These are phyloP conservation scores for Spiraea crenata DNA, from an alignment of 331 rosid species.

Conservation along the genomic window DNA sequence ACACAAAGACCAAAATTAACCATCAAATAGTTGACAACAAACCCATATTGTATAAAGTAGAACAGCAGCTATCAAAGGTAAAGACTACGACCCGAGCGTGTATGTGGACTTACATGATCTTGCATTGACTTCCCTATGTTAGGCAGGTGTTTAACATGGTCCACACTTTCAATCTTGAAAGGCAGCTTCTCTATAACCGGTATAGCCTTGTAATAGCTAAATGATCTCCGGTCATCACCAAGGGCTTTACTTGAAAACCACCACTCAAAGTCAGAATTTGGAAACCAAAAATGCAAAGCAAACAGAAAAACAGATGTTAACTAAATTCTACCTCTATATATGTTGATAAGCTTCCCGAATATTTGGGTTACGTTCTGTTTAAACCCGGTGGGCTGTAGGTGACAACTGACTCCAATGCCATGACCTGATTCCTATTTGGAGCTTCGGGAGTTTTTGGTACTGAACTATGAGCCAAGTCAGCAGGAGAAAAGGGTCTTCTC, in stretches of 20 bases:
- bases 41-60: too few relatives aligned
- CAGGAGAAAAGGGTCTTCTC: constrained; percentile 4
- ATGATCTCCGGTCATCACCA: constrained; percentile 93
- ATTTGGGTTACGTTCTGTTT: constrained; percentile 73
- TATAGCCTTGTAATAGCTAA: constrained; percentile 67
- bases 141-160: constrained; percentile 66
- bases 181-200: too few relatives aligned
- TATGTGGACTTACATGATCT: constrained; percentile 54
- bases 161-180: too few relatives aligned
- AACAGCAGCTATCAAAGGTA: too few relatives aligned
- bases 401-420: constrained; percentile 45
- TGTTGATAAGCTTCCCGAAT: constrained; percentile 80
- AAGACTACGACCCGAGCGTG: too few relatives aligned
- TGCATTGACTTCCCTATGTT: constrained; percentile 83
- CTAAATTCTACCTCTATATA: constrained; percentile 66
- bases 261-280: constrained; percentile 18
- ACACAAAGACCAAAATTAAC: too few relatives aligned
- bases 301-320: background rate
- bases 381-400: constrained; percentile 75
- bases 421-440: constrained; percentile 33
- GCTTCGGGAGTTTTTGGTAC: constrained; percentile 25
- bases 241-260: constrained; percentile 51
- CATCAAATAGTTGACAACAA: too few relatives aligned
- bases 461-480: background rate
- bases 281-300: constrained; percentile 9